Percentiles rank a stretch among this genome's conserved stretches.
Evolutionary conservation across 1,139 yeast genomes (phyloP).

Genomic region (Nadsonia starkeyi-henricii): DNA sequence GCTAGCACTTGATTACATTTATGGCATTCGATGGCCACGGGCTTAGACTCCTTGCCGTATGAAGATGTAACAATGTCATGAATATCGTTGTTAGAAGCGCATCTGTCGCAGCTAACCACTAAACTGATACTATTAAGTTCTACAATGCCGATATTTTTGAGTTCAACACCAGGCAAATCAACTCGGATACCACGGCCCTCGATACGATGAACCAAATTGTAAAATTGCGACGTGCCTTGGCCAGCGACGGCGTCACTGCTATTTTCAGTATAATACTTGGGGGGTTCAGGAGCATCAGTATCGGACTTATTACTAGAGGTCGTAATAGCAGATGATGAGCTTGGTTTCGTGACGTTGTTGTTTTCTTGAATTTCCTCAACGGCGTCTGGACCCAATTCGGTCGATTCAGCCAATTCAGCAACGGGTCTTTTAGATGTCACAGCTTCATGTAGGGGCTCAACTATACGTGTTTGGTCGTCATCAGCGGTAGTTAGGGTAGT

Average conservation of each 20-base stretch:
- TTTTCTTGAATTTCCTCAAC: too few species aligned
- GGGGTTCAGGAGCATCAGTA: not conserved
- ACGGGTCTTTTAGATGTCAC: not conserved
- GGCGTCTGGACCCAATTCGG: too few species aligned
- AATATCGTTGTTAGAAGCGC: constrained; percentile 25
- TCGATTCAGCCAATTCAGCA: not conserved
- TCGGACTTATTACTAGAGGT: not conserved
- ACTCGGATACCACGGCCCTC: constrained; percentile 23
- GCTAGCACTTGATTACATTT: constrained; percentile 25
- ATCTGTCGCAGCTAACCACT: constrained; percentile 25
- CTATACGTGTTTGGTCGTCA: not conserved
- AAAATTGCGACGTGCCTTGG: constrained; percentile 1
- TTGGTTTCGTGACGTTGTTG: too few species aligned
- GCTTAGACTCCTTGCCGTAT: constrained; percentile 24
- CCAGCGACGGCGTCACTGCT: constrained; percentile 3
- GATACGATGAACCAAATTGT: constrained; percentile 9
- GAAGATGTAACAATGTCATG: constrained; percentile 23
- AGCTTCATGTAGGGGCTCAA: not conserved
- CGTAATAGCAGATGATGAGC: constrained; percentile 1
- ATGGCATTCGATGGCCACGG: constrained; percentile 20
- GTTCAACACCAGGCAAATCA: constrained; percentile 19
- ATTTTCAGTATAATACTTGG: constrained; percentile 4
- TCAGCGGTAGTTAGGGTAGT: not conserved
- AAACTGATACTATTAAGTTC: constrained; percentile 24
- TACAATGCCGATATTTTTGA: constrained; percentile 23